Evolutionary conservation across 139 green algal genomes (phyloP).

Genomic region (Coccomyxa sp.): DNA sequence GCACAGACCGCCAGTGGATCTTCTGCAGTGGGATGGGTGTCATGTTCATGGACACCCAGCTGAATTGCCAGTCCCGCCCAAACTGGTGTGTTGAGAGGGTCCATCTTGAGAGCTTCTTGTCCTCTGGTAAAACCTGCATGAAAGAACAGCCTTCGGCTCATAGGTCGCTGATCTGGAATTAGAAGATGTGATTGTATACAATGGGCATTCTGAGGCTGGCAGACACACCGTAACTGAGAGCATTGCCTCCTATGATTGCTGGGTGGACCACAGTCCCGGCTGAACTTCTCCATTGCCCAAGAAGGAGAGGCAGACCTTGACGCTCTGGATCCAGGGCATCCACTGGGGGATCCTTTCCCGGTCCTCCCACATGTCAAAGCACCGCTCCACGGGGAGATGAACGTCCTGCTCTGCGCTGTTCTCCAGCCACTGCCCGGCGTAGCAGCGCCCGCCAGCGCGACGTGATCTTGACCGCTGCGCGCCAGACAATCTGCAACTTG

Average conservation of each 20-base stretch:
- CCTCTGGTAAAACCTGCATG: conserved; percentile 45
- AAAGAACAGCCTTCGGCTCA: not conserved
- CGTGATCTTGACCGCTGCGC: not conserved
- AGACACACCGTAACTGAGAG: not conserved
- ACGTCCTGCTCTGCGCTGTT: conserved; percentile 66
- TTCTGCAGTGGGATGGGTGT: conserved; percentile 75
- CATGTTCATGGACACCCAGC: conserved; percentile 81
- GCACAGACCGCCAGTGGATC: conserved; percentile 83
- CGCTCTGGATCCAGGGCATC: conserved; percentile 91
- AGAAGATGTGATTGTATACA: not conserved
- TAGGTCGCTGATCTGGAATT: not conserved
- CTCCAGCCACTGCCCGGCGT: conserved; percentile 56
- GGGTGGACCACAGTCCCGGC: not conserved
- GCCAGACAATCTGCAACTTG: not conserved
- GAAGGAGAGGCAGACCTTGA: conserved; percentile 42
- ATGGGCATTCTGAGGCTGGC: not conserved
- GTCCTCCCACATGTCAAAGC: conserved; percentile 73
- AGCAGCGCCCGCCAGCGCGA: conserved; percentile 28
- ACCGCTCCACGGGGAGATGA: conserved; percentile 60
- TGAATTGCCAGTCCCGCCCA: conserved; percentile 75
- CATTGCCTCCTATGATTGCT: not conserved
- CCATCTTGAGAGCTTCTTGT: conserved; percentile 72
- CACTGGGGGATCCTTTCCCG: conserved; percentile 74
- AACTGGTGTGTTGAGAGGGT: conserved; percentile 82
- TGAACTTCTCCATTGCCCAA: not conserved